A percentile compares a stretch with the other conserved stretches of the same genome.
Conservation (phyloP, 768 basidiomycete genomes). For the Hydnomerulius pinastri region DNA sequence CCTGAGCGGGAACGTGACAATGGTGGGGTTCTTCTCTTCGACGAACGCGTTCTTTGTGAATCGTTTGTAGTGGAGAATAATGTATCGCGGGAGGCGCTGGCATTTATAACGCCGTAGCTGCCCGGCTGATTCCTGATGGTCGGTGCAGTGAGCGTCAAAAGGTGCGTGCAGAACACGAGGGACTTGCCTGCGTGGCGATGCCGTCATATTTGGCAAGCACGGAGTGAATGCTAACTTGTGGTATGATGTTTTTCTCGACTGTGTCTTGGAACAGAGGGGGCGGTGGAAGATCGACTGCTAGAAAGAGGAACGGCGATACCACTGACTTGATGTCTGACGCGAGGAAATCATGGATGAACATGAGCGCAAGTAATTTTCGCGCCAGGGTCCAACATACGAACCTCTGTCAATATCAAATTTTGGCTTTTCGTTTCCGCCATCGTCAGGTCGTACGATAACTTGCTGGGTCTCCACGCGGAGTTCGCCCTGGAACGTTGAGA, state of each 20-base stretch:
- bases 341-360: constrained; percentile 24
- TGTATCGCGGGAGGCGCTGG: constrained; percentile 84
- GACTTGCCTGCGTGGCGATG: constrained; percentile 74
- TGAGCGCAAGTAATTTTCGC: constrained; percentile 2
- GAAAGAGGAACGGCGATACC: constrained; percentile 90
- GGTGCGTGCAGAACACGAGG: constrained; percentile 20
- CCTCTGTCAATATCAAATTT: constrained; percentile 95
- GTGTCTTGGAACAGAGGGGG: constrained; percentile 97
- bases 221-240: constrained; percentile 90
- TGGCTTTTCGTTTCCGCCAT: constrained; percentile 76
- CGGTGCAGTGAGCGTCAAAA: constrained; percentile 12
- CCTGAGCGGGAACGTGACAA: constrained; percentile 94
- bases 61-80: constrained; percentile 93
- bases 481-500: constrained; percentile 92
- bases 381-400: constrained; percentile 36
- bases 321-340: constrained; percentile 78
- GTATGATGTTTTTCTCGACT: constrained; percentile 98
- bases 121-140: constrained; percentile 74
- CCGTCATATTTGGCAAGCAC: constrained; percentile 96
- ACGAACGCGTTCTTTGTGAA: constrained; percentile 97
- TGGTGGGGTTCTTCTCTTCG: constrained; percentile 98
- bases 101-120: constrained; percentile 90
- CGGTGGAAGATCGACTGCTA: constrained; percentile 94
- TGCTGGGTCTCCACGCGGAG: constrained; percentile 92
- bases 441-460: constrained; percentile 80